Evolutionary conservation across 768 basidiomycete genomes (phyloP).

Genomic region (Gloeophyllum trabeum): DNA sequence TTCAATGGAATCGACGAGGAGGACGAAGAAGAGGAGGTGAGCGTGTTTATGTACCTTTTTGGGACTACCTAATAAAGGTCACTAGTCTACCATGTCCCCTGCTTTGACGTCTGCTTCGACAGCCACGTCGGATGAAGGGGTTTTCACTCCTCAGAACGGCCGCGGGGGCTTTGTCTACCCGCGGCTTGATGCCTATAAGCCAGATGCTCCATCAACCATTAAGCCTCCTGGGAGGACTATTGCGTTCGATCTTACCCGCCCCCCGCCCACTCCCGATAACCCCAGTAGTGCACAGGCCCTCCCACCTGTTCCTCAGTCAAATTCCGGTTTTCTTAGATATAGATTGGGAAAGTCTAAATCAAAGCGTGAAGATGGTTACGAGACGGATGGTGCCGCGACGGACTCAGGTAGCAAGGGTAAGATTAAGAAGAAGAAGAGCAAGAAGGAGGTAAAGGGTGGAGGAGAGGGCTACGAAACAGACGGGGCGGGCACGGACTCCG

Average conservation of each 20-base stretch:
- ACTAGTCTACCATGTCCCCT: slow-evolving; percentile 26
- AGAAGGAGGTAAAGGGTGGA: slow-evolving; percentile 13
- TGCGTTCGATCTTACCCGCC: slow-evolving; percentile 13
- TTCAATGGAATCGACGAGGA: slow-evolving; percentile 50
- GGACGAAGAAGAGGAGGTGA: slow-evolving; percentile 38
- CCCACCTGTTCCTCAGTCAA: slow-evolving; percentile 3
- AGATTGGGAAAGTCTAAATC: too few species aligned
- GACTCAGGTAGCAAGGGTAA: slow-evolving; percentile 13
- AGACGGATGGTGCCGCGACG: slow-evolving; percentile 17
- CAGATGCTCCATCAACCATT: neutral
- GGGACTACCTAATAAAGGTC: slow-evolving; percentile 26
- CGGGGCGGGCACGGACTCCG: slow-evolving; percentile 20
- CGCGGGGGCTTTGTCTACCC: too few species aligned
- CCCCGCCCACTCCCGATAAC: slow-evolving; percentile 16
- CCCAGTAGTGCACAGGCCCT: slow-evolving; percentile 2
- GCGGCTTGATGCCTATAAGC: neutral
- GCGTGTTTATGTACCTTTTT: neutral
- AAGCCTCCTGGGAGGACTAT: neutral
- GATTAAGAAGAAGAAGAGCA: slow-evolving; percentile 14
- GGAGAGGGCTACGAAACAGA: slow-evolving; percentile 17
- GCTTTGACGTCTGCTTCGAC: neutral
- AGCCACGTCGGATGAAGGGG: neutral
- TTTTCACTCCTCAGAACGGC: neutral
- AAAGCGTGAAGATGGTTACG: slow-evolving; percentile 24
- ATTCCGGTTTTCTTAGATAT: too few species aligned